Conservation (phyloP, 805 yeast species). For the Isabelozyma pseudorhagii region DNA sequence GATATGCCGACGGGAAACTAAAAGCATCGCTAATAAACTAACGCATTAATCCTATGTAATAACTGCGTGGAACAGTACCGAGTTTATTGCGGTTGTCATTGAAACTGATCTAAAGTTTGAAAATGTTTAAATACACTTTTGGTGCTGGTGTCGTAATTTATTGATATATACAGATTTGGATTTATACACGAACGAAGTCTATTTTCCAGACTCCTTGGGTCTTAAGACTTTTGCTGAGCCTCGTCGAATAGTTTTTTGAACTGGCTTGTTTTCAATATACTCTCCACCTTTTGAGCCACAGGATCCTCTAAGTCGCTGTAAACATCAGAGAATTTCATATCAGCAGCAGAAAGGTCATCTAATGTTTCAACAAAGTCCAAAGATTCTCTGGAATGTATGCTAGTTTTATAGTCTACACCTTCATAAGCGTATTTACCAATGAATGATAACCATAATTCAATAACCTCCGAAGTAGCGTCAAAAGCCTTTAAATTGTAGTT, state of each 20-base stretch:
- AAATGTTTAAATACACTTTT: background rate
- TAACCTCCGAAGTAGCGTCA: constrained; percentile 82
- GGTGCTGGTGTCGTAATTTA: background rate
- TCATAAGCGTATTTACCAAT: constrained; percentile 72
- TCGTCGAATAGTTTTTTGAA: constrained; percentile 53
- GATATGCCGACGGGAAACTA: background rate
- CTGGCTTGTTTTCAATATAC: constrained; percentile 66
- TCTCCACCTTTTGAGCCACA: constrained; percentile 65
- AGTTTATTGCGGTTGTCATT: no score
- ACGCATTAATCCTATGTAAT: no score
- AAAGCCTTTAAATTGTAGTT: constrained; percentile 69
- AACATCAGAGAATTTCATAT: constrained; percentile 30
- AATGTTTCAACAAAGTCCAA: constrained; percentile 24
- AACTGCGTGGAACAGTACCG: no score
- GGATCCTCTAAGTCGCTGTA: constrained; percentile 38
- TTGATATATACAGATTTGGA: background rate
- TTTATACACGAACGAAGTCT: background rate
- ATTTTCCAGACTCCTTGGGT: background rate
- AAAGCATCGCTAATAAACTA: no score
- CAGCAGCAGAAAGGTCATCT: constrained; percentile 22
- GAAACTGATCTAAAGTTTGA: background rate
- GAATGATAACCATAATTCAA: constrained; percentile 79
- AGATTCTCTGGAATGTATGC: constrained; percentile 40
- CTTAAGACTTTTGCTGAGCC: background rate
- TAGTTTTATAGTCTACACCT: constrained; percentile 83